Evolutionary conservation across 2,329 filamentous ascomycete species (phyloP), one percentile per base, ranked within the genome.

Genomic region (Colletotrichum trifolii): DNA sequence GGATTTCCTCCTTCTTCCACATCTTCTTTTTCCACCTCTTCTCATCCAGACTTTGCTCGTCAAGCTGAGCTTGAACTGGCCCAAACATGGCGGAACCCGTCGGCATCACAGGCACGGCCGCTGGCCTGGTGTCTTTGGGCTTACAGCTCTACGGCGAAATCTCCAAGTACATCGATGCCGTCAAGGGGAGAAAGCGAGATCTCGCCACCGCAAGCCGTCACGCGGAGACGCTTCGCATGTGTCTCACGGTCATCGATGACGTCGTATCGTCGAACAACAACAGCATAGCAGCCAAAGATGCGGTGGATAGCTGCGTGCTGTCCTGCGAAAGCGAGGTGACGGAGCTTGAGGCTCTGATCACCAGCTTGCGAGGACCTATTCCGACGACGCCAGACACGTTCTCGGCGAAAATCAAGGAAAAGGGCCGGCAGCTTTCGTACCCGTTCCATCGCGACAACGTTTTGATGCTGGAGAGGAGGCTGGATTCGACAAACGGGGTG

Each of bases 71-170:
- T 25, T 5, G 25, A 1, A 4, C 5, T 1, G 25, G 25, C 4
- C 25, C 25, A 5, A 25, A 25, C 25, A 58, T 58, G 55, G 45
- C 45, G 7, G 55, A 58, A 17, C 55, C 45, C 1, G 4, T 50
- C 17, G 55, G 55, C 35, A 48, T 56, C 35, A 39, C 54, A 1
- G 54, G 54, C 6, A 58, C 55, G 1, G 55, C 55, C 0, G 55
- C 38, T 11, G 46, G 55, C 1, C 0, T 58, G 36, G 36, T 58
- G 8, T 58, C 55, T 4, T 11, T 58, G 4, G 36, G 45, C 0
- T 1, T 58, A 25, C 55, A 58, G 12, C 38, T 58, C 4, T 50
- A 58, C 25, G 33, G 36, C 55, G 46, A 42, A 8, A 50, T 58
- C 9, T 39, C 25, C 8, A 58, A 58, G 7, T 58, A 50, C 36